phyloP scores from a whole-genome alignment of 2,329 filamentous ascomycete genomes.

The Chalaropsis ovoidea region DNA sequence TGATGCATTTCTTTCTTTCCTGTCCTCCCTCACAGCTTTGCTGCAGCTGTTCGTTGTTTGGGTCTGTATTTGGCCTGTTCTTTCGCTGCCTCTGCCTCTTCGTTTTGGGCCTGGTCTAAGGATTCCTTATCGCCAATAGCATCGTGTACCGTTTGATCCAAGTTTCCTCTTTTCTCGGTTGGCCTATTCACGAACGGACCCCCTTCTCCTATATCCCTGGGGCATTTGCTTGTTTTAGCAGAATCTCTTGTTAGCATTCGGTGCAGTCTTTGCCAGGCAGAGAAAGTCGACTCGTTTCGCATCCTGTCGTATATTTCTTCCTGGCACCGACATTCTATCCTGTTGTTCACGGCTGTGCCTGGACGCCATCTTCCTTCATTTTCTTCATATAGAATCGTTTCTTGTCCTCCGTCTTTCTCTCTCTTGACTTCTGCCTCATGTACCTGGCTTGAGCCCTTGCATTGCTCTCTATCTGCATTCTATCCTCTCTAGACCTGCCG shows the following conservation, averaged over 20 bases:
- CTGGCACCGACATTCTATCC: not conserved
- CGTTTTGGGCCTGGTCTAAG: not conserved
- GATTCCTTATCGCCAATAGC: not conserved
- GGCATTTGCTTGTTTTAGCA: not conserved
- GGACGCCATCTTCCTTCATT: not conserved
- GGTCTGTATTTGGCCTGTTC: no score
- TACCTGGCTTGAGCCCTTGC: not conserved
- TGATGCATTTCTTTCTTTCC: no score
- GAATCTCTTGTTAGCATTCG: not conserved
- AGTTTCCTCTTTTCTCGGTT: not conserved
- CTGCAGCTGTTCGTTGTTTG: no score
- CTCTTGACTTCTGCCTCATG: not conserved
- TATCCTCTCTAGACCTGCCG: not conserved
- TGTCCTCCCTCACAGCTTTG: no score
- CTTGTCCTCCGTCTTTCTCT: not conserved
- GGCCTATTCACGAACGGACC: not conserved
- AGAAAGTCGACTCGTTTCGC: not conserved
- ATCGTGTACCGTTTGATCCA: not conserved
- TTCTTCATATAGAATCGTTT: not conserved
- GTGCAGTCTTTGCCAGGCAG: not conserved
- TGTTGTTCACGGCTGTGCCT: not conserved
- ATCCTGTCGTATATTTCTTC: not conserved
- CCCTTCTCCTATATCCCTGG: not conserved
- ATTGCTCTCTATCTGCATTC: not conserved
- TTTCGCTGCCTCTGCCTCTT: not conserved